phyloP scores from a whole-genome alignment of 495 filamentous ascomycete genomes.

The Cenococcum geophilum region DNA sequence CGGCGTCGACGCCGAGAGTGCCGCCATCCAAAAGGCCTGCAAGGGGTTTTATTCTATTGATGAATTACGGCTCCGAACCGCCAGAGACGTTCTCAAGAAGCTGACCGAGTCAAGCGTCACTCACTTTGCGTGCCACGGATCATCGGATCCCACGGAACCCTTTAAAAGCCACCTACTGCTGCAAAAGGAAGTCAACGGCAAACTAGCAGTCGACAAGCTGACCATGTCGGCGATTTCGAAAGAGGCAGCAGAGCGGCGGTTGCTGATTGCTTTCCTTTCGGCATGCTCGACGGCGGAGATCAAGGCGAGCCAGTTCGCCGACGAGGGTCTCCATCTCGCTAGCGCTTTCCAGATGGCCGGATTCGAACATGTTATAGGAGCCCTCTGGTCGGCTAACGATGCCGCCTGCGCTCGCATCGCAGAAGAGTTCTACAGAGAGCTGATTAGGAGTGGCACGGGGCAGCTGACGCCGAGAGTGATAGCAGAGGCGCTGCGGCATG shows the following conservation, averaged over 20 bases:
- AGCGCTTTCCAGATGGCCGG: slow-evolving; percentile 38
- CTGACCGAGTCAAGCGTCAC: neutral
- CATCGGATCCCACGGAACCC: neutral
- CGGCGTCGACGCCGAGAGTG: neutral
- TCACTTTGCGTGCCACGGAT: neutral
- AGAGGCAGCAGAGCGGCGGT: neutral
- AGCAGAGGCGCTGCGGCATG: neutral
- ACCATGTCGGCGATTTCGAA: neutral
- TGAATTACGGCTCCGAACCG: neutral
- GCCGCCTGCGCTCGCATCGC: slow-evolving; percentile 16
- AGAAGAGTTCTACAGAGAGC: slow-evolving; percentile 16
- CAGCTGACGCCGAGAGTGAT: neutral
- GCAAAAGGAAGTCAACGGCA: neutral
- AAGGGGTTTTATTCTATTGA: neutral
- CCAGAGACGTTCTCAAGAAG: neutral
- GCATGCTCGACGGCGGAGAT: slow-evolving; percentile 29
- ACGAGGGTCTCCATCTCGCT: slow-evolving; percentile 37
- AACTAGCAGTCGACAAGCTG: neutral
- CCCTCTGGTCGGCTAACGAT: slow-evolving; percentile 29
- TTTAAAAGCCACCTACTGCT: neutral
- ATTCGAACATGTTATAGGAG: slow-evolving; percentile 34
- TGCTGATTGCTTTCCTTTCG: slow-evolving; percentile 35
- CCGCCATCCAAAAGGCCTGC: neutral
- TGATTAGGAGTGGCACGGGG: neutral
- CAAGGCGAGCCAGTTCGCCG: slow-evolving; percentile 16